Evolutionary conservation across 129 eudicot species (phyloP).

Genomic region (Oenanthe sinensis): DNA sequence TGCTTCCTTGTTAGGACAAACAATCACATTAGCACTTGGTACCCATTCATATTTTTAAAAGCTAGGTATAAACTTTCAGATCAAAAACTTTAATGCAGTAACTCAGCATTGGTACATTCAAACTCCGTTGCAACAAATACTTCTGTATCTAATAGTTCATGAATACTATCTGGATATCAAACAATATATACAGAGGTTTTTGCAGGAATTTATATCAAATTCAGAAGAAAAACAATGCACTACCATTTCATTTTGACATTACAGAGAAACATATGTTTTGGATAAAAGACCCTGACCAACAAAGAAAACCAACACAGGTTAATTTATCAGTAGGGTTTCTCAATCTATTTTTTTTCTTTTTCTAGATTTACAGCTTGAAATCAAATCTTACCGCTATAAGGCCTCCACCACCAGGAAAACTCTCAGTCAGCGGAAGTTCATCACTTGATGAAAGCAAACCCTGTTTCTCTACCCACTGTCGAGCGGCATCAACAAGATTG

Average conservation of each 20-base stretch:
- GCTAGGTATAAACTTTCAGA: background rate
- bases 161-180: background rate
- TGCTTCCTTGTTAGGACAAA: background rate
- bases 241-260: background rate
- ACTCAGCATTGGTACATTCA: background rate
- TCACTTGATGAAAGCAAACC: constrained; percentile 86
- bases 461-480: constrained; percentile 94
- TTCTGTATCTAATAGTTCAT: background rate
- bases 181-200: background rate
- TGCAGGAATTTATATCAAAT: background rate
- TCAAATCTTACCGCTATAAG: constrained; percentile 65
- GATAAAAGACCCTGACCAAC: background rate
- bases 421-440: constrained; percentile 80
- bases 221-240: background rate
- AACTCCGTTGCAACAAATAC: background rate
- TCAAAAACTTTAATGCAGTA: background rate
- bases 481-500: constrained; percentile 89
- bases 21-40: background rate
- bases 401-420: constrained; percentile 79
- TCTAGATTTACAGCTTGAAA: background rate
- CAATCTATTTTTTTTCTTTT: background rate
- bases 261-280: background rate
- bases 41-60: background rate
- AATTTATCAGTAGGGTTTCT: background rate
- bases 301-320: background rate